Evolutionary conservation across 1,139 yeast genomes (phyloP).

Genomic region (Candida freyschussii): DNA sequence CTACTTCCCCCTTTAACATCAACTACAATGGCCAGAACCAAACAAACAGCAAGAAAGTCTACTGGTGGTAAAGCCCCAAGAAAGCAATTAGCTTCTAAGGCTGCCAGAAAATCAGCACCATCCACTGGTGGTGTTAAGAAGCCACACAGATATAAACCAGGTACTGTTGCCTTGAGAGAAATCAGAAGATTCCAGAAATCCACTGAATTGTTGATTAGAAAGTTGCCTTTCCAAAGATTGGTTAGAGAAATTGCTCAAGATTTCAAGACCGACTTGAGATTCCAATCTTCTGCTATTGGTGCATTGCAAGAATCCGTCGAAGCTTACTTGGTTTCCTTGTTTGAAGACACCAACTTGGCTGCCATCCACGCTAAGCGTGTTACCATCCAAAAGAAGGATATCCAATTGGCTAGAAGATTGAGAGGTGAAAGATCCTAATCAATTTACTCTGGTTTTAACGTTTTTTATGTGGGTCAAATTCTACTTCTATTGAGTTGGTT

Average conservation of each 20-base stretch:
- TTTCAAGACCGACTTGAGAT: slow-evolving; percentile 96
- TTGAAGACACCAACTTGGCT: slow-evolving; percentile 97
- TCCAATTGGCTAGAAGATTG: slow-evolving; percentile 98
- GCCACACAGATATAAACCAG: slow-evolving; percentile 99
- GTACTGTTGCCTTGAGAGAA: slow-evolving; percentile 99
- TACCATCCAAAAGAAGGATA: slow-evolving; percentile 98
- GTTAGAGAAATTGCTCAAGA: slow-evolving; percentile 98
- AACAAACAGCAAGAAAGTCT: slow-evolving; percentile 98
- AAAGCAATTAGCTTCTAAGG: slow-evolving; percentile 98
- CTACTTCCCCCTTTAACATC: background rate
- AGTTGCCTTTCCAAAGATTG: slow-evolving; percentile 97
- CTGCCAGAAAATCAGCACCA: slow-evolving; percentile 98
- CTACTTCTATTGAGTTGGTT: slow-evolving; percentile 7
- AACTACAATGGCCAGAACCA: slow-evolving; percentile 86
- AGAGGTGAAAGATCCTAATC: slow-evolving; percentile 91
- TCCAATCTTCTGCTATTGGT: slow-evolving; percentile 98
- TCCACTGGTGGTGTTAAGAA: slow-evolving; percentile 99
- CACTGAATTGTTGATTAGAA: slow-evolving; percentile 94
- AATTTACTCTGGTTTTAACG: slow-evolving; percentile 3
- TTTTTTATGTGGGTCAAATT: slow-evolving; percentile 11
- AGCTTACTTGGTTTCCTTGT: slow-evolving; percentile 87
- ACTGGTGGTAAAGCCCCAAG: slow-evolving; percentile 99
- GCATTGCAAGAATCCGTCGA: slow-evolving; percentile 98
- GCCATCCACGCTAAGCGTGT: slow-evolving; percentile 99
- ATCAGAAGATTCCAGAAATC: slow-evolving; percentile 99